Evolutionary conservation across 192 early-diverging fungal species (phyloP).

Genomic region (Chytriomyces sp.): DNA sequence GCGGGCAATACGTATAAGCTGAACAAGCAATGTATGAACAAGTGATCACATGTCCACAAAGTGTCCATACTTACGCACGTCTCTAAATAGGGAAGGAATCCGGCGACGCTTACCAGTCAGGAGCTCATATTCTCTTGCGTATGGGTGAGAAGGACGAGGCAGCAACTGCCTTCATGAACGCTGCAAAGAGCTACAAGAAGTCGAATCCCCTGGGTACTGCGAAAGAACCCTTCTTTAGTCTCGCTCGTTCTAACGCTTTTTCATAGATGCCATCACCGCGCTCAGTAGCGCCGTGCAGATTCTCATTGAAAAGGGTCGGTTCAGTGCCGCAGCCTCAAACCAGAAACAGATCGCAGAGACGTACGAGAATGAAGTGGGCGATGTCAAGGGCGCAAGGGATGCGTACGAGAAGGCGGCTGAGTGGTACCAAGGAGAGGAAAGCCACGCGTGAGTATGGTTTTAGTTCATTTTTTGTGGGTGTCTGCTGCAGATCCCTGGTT

Average conservation of each 20-base stretch:
- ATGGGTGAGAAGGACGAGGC: slow-evolving; percentile 87
- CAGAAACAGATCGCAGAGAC: slow-evolving; percentile 93
- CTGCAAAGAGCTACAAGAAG: slow-evolving; percentile 91
- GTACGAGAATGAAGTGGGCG: slow-evolving; percentile 83
- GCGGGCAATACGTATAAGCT: slow-evolving; percentile 95
- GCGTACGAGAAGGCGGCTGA: slow-evolving; percentile 93
- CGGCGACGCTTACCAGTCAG: slow-evolving; percentile 88
- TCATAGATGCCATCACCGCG: slow-evolving; percentile 71
- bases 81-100: slow-evolving; percentile 79
- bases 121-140: slow-evolving; percentile 79
- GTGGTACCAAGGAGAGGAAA: slow-evolving; percentile 91
- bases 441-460: slow-evolving; percentile 63
- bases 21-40: slow-evolving; percentile 77
- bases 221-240: background rate
- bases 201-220: slow-evolving; percentile 70
- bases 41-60: background rate
- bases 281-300: slow-evolving; percentile 81
- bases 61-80: background rate
- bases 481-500: background rate
- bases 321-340: slow-evolving; percentile 89
- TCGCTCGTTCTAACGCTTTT: background rate
- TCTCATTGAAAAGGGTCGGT: slow-evolving; percentile 82
- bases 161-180: slow-evolving; percentile 79
- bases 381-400: slow-evolving; percentile 78
- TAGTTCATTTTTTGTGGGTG: slow-evolving; percentile 39